phyloP scores from a whole-genome alignment of 1,139 yeast genomes.

The Yamadazyma buinensis region DNA sequence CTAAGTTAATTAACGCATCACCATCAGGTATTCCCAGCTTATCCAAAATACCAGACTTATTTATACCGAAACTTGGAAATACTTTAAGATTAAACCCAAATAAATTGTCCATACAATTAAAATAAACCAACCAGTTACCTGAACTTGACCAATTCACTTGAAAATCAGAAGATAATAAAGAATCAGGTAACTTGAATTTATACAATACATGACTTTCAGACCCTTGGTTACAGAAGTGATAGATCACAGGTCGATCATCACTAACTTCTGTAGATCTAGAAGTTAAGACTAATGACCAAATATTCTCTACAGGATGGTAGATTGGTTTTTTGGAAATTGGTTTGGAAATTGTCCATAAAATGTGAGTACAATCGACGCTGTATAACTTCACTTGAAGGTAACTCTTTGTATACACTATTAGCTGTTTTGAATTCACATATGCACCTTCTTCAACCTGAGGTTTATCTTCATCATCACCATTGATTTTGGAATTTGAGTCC shows the following conservation, averaged over 20 bases:
- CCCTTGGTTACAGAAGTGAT: constrained; percentile 37
- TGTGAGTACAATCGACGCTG: constrained; percentile 35
- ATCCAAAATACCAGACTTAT: constrained; percentile 8
- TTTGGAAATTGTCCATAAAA: constrained; percentile 29
- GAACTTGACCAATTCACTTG: constrained; percentile 29
- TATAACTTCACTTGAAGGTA: constrained; percentile 30
- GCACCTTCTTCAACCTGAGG: constrained; percentile 18
- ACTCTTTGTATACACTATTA: constrained; percentile 28
- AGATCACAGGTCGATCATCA: constrained; percentile 20
- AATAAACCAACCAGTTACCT: constrained; percentile 34
- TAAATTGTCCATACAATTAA: constrained; percentile 21
- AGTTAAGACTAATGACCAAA: constrained; percentile 31
- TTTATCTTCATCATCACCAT: neutral
- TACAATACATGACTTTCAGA: constrained; percentile 25
- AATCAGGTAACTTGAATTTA: constrained; percentile 18
- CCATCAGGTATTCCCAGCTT: constrained; percentile 13
- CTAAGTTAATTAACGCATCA: constrained; percentile 19
- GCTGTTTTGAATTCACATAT: constrained; percentile 30
- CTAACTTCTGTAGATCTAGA: constrained; percentile 9
- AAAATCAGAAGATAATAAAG: constrained; percentile 15
- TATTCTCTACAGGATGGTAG: constrained; percentile 10
- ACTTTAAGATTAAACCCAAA: constrained; percentile 30
- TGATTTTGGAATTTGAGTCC: neutral
- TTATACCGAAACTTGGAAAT: constrained; percentile 23
- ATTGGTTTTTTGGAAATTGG: constrained; percentile 13